These are phyloP conservation scores for Rhodotorula diobovata DNA, from an alignment of 768 basidiomycete species.

Conservation along the genomic window DNA sequence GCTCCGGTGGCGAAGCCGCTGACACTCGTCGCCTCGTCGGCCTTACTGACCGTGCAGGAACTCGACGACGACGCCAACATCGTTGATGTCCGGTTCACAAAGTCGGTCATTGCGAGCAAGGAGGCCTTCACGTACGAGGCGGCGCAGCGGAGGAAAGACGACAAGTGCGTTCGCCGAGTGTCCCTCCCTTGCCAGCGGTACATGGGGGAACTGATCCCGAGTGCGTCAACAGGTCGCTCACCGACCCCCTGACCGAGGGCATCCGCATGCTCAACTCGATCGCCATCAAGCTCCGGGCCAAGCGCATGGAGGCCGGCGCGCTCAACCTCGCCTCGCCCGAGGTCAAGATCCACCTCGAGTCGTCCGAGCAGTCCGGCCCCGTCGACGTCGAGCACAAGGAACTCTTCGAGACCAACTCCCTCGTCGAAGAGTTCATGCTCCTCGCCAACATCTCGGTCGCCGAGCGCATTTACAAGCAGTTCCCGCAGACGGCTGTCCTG, in stretches of 20 bases:
- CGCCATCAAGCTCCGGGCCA: conserved; percentile 75
- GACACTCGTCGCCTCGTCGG: neutral
- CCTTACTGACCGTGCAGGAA: conserved; percentile 57
- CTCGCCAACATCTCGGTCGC: conserved; percentile 95
- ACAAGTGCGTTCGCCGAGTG: conserved; percentile 59
- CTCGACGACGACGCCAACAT: conserved; percentile 82
- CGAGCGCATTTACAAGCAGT: conserved; percentile 81
- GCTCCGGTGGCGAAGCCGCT: neutral
- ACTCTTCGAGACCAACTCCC: conserved; percentile 82
- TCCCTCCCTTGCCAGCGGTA: neutral
- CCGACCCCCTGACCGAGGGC: conserved; percentile 75
- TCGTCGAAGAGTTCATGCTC: conserved; percentile 99
- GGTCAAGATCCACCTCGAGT: conserved; percentile 93
- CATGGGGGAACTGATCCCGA: neutral
- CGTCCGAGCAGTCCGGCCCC: conserved; percentile 68
- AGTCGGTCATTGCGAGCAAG: conserved; percentile 94
- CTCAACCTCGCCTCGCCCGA: conserved; percentile 96
- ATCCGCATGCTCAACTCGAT: conserved; percentile 84
- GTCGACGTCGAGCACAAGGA: conserved; percentile 80
- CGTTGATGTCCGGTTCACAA: conserved; percentile 81
- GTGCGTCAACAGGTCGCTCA: conserved; percentile 55
- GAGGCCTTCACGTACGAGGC: conserved; percentile 95
- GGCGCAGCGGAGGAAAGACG: conserved; percentile 88
- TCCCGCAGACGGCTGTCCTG: conserved; percentile 91
- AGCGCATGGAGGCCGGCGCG: conserved; percentile 91